Base-by-base conservation (phyloP, 2,329 filamentous ascomycete genomes). In the Clonostachys solani region DNA sequence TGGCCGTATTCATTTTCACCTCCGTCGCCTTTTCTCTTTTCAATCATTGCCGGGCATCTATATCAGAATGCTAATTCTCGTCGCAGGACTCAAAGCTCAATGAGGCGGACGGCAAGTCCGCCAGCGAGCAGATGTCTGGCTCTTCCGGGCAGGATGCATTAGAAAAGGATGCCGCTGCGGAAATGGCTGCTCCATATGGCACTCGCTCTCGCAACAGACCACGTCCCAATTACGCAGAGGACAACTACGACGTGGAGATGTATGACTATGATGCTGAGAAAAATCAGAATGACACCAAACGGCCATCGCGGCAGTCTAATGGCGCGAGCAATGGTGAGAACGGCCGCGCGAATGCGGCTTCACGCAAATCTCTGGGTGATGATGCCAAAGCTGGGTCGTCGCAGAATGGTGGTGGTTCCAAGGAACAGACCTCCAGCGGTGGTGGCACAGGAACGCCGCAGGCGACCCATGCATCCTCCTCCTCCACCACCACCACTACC, bases 141-240 rank as follows among this genome's bases (percentile, higher is more conserved):
- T 70, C 76, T 49, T 68, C 69, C 49, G 70, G 67, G 49, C 72
- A 73, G 47, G 74, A 74, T 53, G 60, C 66, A 50, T 62, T 68
- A 43, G 61, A 68, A 49, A 81, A 77, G 61, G 79, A 81, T 50
- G 65, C 62, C 53, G 68, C 69, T 53, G 62, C 71, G 56, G 77
- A 78, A 54, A 72, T 62, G 49, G 73, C 86, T 44, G 84, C 83
- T 56, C 84, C 83, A 43, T 96, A 99, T 68, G 92, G 92, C 60
- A 99, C 94, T 64, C 87, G 92, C 59, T 96, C 92, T 57, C 87
- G 94, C 65, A 95, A 95, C 68, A 86, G 92, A 60, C 85, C 81
- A 49, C 87, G 94, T 56, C 84, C 87, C 55, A 99, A 99, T 69
- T 99, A 99, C 68, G 92, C 94, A 44, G 94, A 99, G 71, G 89